A percentile compares a stretch with the other conserved stretches of the same genome.
phyloP scores from a whole-genome alignment of 495 filamentous ascomycete genomes.

The Xylaria scruposa region DNA sequence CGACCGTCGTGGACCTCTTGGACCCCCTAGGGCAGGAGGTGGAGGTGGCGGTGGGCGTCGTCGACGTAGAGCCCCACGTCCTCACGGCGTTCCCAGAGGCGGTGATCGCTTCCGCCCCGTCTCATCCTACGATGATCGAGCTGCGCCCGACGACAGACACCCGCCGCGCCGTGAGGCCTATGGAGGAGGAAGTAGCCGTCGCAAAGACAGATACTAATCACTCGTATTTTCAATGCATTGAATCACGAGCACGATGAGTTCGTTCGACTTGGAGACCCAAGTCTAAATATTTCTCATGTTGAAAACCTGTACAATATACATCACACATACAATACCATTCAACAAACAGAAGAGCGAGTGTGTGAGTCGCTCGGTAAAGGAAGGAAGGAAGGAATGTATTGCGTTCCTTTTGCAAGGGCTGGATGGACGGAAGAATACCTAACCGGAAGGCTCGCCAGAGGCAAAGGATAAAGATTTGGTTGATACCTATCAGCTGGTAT shows the following conservation, averaged over 20 bases:
- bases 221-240: background rate
- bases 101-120: constrained; percentile 40
- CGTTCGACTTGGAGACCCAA: background rate
- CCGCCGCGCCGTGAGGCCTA: constrained; percentile 17
- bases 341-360: background rate
- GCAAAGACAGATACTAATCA: constrained; percentile 24
- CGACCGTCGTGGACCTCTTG: constrained; percentile 24
- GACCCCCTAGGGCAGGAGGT: constrained; percentile 15
- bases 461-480: background rate
- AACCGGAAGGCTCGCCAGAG: constrained; percentile 1
- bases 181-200: constrained; percentile 7
- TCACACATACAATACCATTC: background rate
- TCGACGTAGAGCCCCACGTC: constrained; percentile 33
- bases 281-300: background rate
- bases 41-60: constrained; percentile 28
- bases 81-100: constrained; percentile 40
- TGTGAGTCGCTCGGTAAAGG: background rate
- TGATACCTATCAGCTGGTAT: constrained; percentile 2
- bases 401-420: background rate
- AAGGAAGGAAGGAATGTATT: constrained; percentile 1
- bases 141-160: constrained; percentile 19
- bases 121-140: constrained; percentile 30
- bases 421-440: background rate
- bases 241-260: background rate
- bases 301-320: constrained; percentile 7